Percentiles rank a stretch among this genome's conserved stretches.
Conservation (phyloP, 2,329 filamentous ascomycete species). For the Penicillium oxalicum region DNA sequence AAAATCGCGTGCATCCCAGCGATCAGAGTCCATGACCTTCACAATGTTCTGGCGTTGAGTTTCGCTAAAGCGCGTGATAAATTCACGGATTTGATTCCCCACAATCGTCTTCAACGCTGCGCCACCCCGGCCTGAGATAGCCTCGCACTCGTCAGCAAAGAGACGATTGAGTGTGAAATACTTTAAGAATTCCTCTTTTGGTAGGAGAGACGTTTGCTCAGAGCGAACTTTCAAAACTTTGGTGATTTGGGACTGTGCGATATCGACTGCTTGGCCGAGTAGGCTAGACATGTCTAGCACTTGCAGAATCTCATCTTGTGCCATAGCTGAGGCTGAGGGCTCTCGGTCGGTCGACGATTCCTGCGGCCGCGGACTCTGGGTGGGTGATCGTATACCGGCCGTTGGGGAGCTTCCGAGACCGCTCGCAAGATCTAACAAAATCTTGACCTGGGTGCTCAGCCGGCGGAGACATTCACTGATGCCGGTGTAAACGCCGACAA, state of each 20-base stretch:
- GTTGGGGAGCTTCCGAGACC: slow-evolving; percentile 38
- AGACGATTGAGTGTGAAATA: slow-evolving; percentile 59
- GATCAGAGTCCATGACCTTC: slow-evolving; percentile 55
- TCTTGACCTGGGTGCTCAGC: slow-evolving; percentile 84
- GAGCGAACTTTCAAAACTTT: slow-evolving; percentile 60
- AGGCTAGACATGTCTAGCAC: slow-evolving; percentile 61
- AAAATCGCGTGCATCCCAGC: slow-evolving; percentile 62
- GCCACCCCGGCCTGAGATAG: slow-evolving; percentile 57
- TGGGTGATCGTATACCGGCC: slow-evolving; percentile 42
- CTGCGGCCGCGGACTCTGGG: slow-evolving; percentile 42
- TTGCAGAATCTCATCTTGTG: slow-evolving; percentile 57
- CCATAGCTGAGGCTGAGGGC: slow-evolving; percentile 25
- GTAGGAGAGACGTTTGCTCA: slow-evolving; percentile 52
- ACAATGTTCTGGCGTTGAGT: slow-evolving; percentile 53
- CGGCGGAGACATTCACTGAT: slow-evolving; percentile 82
- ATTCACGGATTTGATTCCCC: slow-evolving; percentile 58
- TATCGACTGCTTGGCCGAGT: slow-evolving; percentile 61
- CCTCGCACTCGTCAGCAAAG: slow-evolving; percentile 63
- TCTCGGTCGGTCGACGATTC: slow-evolving; percentile 30
- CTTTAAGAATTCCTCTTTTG: slow-evolving; percentile 52
- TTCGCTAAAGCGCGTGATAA: slow-evolving; percentile 54
- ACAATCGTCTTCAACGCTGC: slow-evolving; percentile 55
- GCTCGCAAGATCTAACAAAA: slow-evolving; percentile 89
- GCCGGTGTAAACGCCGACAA: slow-evolving; percentile 76
- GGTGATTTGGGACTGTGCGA: slow-evolving; percentile 58